These are phyloP conservation scores for Symbiodinium pilosum DNA, from an alignment of 73 alveolate genomes.

Conservation along the genomic window DNA sequence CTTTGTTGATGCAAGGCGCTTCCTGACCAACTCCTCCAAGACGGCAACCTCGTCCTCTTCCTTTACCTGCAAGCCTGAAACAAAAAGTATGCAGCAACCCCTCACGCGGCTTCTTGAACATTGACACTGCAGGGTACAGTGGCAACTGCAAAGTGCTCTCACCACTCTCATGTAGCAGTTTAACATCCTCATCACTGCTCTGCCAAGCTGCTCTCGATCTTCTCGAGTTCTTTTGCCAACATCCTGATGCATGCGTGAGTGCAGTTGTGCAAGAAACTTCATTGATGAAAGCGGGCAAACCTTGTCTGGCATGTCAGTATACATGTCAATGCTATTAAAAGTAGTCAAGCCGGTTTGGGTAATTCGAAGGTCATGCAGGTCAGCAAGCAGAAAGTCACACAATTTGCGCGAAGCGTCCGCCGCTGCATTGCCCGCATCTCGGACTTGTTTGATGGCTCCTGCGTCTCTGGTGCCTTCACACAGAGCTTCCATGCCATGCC, in stretches of 20 bases:
- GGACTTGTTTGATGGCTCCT: not conserved
- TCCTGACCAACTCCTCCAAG: not conserved
- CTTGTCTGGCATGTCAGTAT: no score
- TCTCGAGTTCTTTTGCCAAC: not conserved
- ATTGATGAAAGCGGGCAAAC: no score
- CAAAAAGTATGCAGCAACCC: not conserved
- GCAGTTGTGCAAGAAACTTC: not conserved
- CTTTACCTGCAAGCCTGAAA: not conserved
- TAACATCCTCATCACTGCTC: not conserved
- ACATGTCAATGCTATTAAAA: not conserved
- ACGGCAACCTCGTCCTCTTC: constrained; percentile 3
- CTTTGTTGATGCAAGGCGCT: not conserved
- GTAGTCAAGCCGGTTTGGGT: no score
- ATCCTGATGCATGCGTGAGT: not conserved
- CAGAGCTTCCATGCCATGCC: no score
- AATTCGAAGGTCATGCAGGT: no score
- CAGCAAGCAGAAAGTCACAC: no score
- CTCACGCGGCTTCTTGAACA: no score
- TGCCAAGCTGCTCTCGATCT: not conserved
- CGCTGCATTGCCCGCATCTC: constrained; percentile 7
- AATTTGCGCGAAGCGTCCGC: not conserved
- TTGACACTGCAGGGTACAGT: no score
- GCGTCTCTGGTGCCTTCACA: not conserved
- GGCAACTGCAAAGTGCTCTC: no score
- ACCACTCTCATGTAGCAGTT: no score